Evolutionary conservation across 257 asterid species (phyloP).

Genomic region (Solanum chilense): DNA sequence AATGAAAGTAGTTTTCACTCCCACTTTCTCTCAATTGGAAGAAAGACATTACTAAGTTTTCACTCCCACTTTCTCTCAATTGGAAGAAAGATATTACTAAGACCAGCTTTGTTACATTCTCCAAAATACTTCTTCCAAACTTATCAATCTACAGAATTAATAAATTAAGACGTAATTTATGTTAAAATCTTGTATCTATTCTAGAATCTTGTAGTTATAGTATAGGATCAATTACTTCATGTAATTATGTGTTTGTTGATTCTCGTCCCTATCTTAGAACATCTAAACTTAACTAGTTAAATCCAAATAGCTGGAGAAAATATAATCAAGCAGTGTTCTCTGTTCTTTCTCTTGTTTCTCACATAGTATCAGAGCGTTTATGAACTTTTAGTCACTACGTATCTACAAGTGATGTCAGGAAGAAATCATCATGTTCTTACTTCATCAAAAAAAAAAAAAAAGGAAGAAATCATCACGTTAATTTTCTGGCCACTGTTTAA

Average conservation of each 20-base stretch:
- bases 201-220: neutral
- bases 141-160: neutral
- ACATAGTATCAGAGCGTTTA: neutral
- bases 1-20: neutral
- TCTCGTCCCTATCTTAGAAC: neutral
- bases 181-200: neutral
- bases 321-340: neutral
- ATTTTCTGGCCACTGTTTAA: neutral
- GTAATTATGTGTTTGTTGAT: neutral
- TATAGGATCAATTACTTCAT: neutral
- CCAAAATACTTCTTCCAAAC: neutral
- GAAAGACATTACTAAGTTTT: neutral
- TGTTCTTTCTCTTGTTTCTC: neutral
- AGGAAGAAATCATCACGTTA: neutral
- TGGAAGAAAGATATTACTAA: neutral
- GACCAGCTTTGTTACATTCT: neutral
- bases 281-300: neutral
- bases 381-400: neutral
- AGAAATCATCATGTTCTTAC: neutral
- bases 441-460: too few species aligned
- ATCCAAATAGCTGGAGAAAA: neutral
- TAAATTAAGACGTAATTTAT: neutral
- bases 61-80: neutral
- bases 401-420: neutral
- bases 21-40: neutral